Evolutionary conservation across 208 protist species (phyloP).

Genomic region (Leptomonas pyrrhocoris): DNA sequence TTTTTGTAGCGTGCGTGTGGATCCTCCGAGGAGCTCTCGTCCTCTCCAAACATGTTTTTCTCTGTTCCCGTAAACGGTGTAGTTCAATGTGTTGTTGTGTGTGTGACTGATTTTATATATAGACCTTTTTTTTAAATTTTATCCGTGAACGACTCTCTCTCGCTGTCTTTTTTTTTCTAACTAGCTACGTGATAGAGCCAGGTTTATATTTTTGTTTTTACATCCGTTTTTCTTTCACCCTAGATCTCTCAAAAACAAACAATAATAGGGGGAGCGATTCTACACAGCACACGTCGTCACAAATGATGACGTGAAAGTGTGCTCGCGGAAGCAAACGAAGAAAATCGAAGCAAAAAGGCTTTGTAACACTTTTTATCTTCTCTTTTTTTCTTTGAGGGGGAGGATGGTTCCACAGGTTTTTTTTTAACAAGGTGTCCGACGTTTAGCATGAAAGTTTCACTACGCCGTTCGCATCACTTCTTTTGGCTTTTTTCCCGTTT

Average conservation of each 20-base stretch:
- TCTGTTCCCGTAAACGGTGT: no score
- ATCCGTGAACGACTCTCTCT: conserved; percentile 12
- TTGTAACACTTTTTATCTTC: background rate
- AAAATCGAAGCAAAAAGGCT: background rate
- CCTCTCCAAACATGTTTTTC: background rate
- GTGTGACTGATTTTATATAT: no score
- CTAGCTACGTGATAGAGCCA: conserved; percentile 2
- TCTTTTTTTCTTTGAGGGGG: background rate
- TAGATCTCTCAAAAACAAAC: no score
- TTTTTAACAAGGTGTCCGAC: background rate
- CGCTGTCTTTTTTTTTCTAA: conserved; percentile 14
- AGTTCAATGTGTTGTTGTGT: no score
- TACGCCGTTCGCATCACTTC: background rate
- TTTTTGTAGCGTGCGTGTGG: no score
- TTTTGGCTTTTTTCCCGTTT: background rate
- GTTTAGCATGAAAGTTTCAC: background rate
- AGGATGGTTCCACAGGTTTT: background rate
- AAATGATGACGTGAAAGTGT: background rate
- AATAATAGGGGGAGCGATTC: no score
- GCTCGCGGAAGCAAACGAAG: background rate
- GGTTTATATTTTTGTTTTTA: background rate
- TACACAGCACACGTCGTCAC: background rate
- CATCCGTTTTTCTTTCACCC: conserved; percentile 14
- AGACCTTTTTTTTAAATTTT: background rate
- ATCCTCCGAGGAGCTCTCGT: no score